Evolutionary conservation across 495 filamentous ascomycete genomes (phyloP), one percentile per base, ranked within the genome.

Genomic region (Aspergillus diversus): DNA sequence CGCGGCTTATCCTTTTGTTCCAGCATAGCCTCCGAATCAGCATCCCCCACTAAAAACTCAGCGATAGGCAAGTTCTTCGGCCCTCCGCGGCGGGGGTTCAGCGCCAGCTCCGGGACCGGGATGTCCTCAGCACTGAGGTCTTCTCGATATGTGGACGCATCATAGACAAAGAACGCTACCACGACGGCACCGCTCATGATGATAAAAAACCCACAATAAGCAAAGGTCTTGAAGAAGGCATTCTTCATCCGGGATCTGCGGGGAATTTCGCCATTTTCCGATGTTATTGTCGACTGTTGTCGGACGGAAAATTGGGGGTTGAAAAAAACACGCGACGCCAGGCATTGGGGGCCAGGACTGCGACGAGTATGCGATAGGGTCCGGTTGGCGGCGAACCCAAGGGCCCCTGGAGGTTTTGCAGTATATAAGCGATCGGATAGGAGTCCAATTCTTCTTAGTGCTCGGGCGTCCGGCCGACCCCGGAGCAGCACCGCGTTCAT

Each of bases 1-100:
- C 88, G 88, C 2, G 94, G 95, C 78, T 97, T 98, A 62, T 90
- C 85, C 75, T 90, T 93, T 67, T 88, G 85, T 58, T 78, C 81
- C 55, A 79, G 80, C 74, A 85, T 90, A 58, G 84, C 84, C 13
- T 86, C 84, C 51, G 75, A 84, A 67, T 97, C 93, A 62, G 96
- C 87, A 72, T 98, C 96, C 67, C 95, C 91, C 12, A 99, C 86
- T 54, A 91, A 83, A 5, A 87, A 81, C 66, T 97, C 92, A 9
- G 91, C 87, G 63, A 99, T 96, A 0, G 94, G 95, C 8, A 99
- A 79, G 69, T 98, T 97, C 80, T 99, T 99, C 0, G 95, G 96
- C 0, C 96, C 96, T 34, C 96, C 96, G 21, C 84, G 85, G 54
- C 87, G 85, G 1, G 96, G 96, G 49, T 86, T 84, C 33, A 99